Base-by-base conservation (phyloP, 2,329 filamentous ascomycete species). In the Aureobasidium melanogenum region DNA sequence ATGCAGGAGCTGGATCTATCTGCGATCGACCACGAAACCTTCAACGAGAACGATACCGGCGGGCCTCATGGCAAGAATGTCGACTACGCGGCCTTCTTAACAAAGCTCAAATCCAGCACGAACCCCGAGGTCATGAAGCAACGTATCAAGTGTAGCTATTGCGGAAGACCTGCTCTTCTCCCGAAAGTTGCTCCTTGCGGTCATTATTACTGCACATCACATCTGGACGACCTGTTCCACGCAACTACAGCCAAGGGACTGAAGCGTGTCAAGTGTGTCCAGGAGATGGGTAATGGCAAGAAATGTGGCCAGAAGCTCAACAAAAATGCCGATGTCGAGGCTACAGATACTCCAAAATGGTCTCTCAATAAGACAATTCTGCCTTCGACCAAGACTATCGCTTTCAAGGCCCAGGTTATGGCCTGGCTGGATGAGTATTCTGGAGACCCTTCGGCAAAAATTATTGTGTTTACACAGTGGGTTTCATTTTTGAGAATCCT, bases 381-480 rank as follows among this genome's bases (percentile, higher is more conserved):
- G 4, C 75, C 77, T 0, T 76, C 73, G 0, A 72, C 77, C 0
- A 80, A 80, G 65, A 80, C 77, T 0, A 66, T 75, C 9, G 77
- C 77, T 0, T 66, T 77, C 67, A 80, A 79, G 58, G 72, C 74
- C 0, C 76, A 78, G 60, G 69, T 80, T 14, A 62, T 79, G 32
- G 75, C 76, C 28, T 80, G 77, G 78, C 39, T 61, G 1, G 59
- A 51, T 17, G 32, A 48, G 28, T 32, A 17, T 12, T 28, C 28
- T 17, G 46, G 80, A 14, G 76, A 79, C 4, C 73, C 74, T 0
- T 56, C 73, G 76, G 77, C 43, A 87, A 87, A 69, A 78, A 85
- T 28, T 48, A 82, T 82, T 62, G 71, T 87, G 48, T 87, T 85
- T 64, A 82, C 80, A 0, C 82, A 87, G 65, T 87, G 84, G 63